phyloP scores from a whole-genome alignment of 2,329 filamentous ascomycete genomes.

The Westerdykella ornata region DNA sequence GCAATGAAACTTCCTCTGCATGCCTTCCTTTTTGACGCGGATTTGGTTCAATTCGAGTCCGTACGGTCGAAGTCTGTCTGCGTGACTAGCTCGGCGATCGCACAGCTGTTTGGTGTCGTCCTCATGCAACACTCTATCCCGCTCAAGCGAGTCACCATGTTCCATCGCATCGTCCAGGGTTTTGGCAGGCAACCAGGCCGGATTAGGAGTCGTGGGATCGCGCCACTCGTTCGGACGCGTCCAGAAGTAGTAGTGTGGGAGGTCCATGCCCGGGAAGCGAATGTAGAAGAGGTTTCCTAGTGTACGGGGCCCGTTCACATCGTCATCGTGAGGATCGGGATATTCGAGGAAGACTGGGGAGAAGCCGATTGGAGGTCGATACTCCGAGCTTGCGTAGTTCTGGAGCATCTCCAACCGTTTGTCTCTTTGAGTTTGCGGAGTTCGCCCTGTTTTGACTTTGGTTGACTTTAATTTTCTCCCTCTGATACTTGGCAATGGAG shows the following conservation, averaged over 20 bases:
- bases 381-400: conserved; percentile 16
- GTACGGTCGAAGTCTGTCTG: conserved; percentile 1
- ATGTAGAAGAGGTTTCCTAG: conserved; percentile 25
- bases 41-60: background rate
- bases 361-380: conserved; percentile 21
- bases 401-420: conserved; percentile 9
- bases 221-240: conserved; percentile 13
- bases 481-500: conserved; percentile 11
- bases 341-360: conserved; percentile 23
- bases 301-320: background rate
- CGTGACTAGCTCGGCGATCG: background rate
- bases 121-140: background rate
- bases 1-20: conserved; percentile 5
- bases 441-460: background rate
- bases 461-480: conserved; percentile 7
- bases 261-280: conserved; percentile 19
- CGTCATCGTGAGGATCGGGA: background rate
- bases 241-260: conserved; percentile 34
- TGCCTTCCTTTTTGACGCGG: conserved; percentile 8
- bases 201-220: conserved; percentile 18
- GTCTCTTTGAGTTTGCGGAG: background rate
- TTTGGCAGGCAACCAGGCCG: conserved; percentile 8
- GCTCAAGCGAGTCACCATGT: background rate
- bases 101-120: background rate
- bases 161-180: background rate